Percentiles rank a stretch among this genome's conserved stretches.
These are phyloP conservation scores for Obba rivulosa DNA, from an alignment of 768 basidiomycete species.

Conservation along the genomic window DNA sequence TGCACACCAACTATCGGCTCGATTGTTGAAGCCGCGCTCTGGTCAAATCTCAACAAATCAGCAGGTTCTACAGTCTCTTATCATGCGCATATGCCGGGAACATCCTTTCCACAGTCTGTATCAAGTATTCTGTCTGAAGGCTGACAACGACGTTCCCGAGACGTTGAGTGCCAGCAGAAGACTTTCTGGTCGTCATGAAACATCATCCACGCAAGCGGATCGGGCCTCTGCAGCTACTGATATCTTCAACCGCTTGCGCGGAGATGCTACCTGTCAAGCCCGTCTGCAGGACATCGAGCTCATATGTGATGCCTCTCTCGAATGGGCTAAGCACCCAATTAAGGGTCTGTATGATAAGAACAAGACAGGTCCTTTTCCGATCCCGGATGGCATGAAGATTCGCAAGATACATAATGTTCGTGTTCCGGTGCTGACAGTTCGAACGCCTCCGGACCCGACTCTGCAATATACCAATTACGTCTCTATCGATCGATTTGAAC, in stretches of 20 bases:
- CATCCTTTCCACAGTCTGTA: conserved; percentile 95
- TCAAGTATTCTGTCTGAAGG: conserved; percentile 74
- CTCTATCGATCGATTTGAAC: conserved; percentile 62
- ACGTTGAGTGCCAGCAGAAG: conserved; percentile 28
- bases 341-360: conserved; percentile 24
- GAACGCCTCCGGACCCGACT: conserved; percentile 64
- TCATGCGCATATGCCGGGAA: conserved; percentile 76
- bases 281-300: conserved; percentile 50
- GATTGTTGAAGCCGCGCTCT: conserved; percentile 48
- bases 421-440: conserved; percentile 82
- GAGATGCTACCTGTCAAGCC: conserved; percentile 29
- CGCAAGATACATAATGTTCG: conserved; percentile 44
- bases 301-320: conserved; percentile 59
- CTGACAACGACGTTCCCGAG: conserved; percentile 22
- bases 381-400: conserved; percentile 45
- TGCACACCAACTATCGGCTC: conserved; percentile 91
- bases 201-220: conserved; percentile 44
- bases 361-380: conserved; percentile 21
- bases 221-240: conserved; percentile 59
- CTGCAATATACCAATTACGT: conserved; percentile 63
- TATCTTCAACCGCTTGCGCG: conserved; percentile 52
- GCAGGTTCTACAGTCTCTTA: conserved; percentile 51
- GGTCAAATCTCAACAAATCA: conserved; percentile 36
- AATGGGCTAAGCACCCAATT: conserved; percentile 68
- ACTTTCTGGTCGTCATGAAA: conserved; percentile 39